Evolutionary conservation across 1,139 yeast species (phyloP).

Genomic region (Hansenula sp.): DNA sequence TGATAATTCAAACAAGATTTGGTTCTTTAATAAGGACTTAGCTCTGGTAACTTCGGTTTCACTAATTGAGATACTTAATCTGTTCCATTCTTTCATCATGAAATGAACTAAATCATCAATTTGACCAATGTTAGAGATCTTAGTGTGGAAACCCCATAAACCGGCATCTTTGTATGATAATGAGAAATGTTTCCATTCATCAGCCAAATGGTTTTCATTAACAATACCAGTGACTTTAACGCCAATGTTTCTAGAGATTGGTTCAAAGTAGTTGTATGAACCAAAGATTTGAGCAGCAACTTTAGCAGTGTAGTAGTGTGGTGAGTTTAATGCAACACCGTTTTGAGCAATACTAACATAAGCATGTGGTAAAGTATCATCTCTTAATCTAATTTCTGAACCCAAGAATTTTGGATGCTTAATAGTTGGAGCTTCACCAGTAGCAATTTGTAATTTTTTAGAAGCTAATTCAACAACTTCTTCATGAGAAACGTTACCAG

Average conservation of each 20-base stretch:
- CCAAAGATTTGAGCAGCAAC: conserved; percentile 75
- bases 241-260: conserved; percentile 65
- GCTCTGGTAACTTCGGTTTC: conserved; percentile 78
- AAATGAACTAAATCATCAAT: conserved; percentile 77
- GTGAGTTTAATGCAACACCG: conserved; percentile 62
- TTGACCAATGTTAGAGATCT: conserved; percentile 50
- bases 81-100: conserved; percentile 81
- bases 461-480: conserved; percentile 62
- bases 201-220: conserved; percentile 69
- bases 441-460: conserved; percentile 39
- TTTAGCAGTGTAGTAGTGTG: conserved; percentile 63
- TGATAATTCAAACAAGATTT: conserved; percentile 43
- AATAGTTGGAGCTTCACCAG: conserved; percentile 52
- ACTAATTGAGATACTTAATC: conserved; percentile 69
- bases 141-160: conserved; percentile 77
- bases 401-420: conserved; percentile 59
- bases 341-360: conserved; percentile 70
- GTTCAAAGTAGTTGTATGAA: conserved; percentile 46
- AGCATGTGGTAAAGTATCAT: conserved; percentile 78
- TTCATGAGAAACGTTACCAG: conserved; percentile 71
- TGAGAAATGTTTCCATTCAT: conserved; percentile 67
- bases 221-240: conserved; percentile 78
- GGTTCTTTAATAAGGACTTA: conserved; percentile 64
- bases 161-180: conserved; percentile 71
- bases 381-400: conserved; percentile 83